Evolutionary conservation across 2,329 filamentous ascomycete species (phyloP), one percentile per base, ranked within the genome.

Genomic region (Calonectria montana): DNA sequence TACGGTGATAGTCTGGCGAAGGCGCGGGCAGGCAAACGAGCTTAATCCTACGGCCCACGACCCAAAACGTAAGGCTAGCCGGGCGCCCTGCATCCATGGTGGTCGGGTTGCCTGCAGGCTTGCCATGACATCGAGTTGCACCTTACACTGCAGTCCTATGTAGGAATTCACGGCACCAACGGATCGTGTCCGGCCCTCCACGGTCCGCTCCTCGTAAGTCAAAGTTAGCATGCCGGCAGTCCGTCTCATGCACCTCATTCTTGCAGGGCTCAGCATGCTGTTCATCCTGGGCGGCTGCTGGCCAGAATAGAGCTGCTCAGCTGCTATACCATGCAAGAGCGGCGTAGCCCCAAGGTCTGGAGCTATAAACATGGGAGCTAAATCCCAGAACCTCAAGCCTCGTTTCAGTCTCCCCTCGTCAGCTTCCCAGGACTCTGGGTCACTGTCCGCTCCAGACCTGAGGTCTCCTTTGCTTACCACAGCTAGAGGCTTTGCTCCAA

Each of bases 201-300:
- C 76, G 76, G 76, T 78, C 76, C 76, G 76, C 70, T 70, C 73
- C 76, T 76, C 71, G 72, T 70, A 69, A 43, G 65, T 45, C 61
- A 57, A 61, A 65, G 55, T 68, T 76, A 65, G 63, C 71, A 61
- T 68, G 69, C 62, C 35, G 50, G 67, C 68, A 63, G 55, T 63
- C 74, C 72, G 70, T 59, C 67, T 70, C 64, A 75, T 67, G 69
- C 73, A 69, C 47, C 65, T 65, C 35, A 57, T 57, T 57, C 64
- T 45, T 50, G 61, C 61, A n/a, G 55, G 25, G 53, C 27, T 64
- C 35, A 31, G 61, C 61, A 39, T 15, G 15, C 53, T 18, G 41
- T 55, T 57, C 53, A 6, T 10, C 48, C 7, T 35, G 27, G 41
- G 57, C 25, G 47, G 31, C 55, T 66, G 3, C 25, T 16, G 31